These are phyloP conservation scores for Gonium pectorale DNA, from an alignment of 139 green algal species.

Conservation along the genomic window DNA sequence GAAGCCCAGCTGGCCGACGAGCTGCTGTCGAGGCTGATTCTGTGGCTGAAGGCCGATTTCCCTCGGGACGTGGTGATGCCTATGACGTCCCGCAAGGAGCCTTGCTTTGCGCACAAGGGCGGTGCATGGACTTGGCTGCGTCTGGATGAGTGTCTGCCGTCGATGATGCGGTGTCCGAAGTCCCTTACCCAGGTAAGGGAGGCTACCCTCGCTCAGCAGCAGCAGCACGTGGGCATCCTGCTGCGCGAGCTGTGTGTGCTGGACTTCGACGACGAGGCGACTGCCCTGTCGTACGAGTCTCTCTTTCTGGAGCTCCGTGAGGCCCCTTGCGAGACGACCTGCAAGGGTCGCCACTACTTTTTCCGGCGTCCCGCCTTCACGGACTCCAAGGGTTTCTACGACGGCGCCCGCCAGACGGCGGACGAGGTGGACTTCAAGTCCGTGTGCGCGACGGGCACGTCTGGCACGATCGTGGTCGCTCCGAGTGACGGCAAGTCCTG, in stretches of 20 bases:
- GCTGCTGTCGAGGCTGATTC: no score
- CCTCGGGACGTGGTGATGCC: no score
- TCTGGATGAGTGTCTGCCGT: no score
- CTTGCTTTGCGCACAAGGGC: no score
- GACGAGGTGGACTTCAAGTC: slow-evolving; percentile 44
- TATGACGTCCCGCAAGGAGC: no score
- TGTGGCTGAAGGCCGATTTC: no score
- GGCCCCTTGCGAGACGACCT: slow-evolving; percentile 10
- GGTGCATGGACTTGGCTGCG: no score
- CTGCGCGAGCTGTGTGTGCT: slow-evolving; percentile 36
- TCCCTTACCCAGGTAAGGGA: no score
- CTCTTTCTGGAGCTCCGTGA: background rate
- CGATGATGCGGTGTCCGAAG: no score
- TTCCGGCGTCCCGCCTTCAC: slow-evolving; percentile 16
- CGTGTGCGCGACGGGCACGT: background rate
- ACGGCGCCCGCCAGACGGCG: background rate
- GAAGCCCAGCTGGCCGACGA: no score
- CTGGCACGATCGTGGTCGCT: slow-evolving; percentile 17
- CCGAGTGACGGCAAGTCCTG: slow-evolving; percentile 38
- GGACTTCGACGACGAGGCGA: slow-evolving; percentile 20
- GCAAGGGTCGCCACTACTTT: slow-evolving; percentile 31
- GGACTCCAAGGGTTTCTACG: slow-evolving; percentile 20
- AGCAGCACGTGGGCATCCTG: slow-evolving; percentile 19
- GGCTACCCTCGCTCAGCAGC: no score
- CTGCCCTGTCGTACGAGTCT: background rate